Conservation (phyloP, 306 rosid species). For the Sicyos edulis region DNA sequence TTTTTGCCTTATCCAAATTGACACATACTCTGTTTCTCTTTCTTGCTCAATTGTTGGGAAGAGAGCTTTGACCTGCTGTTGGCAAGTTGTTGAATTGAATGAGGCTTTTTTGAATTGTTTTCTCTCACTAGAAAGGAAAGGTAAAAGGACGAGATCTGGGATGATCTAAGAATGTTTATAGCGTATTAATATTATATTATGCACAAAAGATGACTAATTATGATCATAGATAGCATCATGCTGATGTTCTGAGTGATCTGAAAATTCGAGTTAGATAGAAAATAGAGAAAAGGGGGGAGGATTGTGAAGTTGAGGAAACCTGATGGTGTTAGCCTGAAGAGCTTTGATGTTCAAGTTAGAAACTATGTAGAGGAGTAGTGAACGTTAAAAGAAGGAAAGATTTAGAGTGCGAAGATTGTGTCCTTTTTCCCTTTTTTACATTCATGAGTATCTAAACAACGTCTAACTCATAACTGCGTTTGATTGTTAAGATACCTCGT, state of each 20-base stretch:
- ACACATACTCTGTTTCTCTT: background rate
- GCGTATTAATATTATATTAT: conserved; percentile 5
- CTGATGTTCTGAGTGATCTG: background rate
- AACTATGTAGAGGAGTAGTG: background rate
- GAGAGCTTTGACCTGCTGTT: conserved; percentile 10
- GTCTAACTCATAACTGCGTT: too few species aligned
- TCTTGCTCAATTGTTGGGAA: background rate
- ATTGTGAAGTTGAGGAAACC: background rate
- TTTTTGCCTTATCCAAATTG: background rate
- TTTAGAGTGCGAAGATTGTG: background rate
- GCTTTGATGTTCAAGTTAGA: background rate
- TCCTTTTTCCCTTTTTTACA: too few species aligned
- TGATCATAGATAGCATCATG: background rate
- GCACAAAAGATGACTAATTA: background rate
- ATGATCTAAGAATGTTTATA: background rate
- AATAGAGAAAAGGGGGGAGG: background rate
- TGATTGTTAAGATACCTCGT: too few species aligned
- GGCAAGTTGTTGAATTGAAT: background rate
- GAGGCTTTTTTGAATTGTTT: background rate
- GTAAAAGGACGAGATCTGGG: background rate
- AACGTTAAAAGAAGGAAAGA: background rate
- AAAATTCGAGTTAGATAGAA: background rate
- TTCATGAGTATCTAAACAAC: too few species aligned
- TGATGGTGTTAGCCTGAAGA: too few species aligned
- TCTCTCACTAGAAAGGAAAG: background rate